Evolutionary conservation across 2,329 filamentous ascomycete genomes (phyloP), one percentile per base, ranked within the genome.

Genomic region (Scleromitrula shiraiana): DNA sequence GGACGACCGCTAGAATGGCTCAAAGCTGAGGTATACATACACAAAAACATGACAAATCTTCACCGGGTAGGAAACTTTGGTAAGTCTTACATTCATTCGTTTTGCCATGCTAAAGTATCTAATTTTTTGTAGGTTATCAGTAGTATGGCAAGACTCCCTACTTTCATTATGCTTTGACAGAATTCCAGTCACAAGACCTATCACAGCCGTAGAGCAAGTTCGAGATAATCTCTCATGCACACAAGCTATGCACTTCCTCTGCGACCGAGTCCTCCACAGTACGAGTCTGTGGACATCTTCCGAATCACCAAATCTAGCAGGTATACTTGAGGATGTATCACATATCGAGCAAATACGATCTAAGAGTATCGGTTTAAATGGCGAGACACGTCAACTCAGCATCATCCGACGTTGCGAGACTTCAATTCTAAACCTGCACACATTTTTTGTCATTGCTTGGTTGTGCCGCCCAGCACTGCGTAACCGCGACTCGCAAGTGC

Each of bases 1-100:
- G 78, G 0, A 70, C 82, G 39, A 80, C 78, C 0, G 79, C 76
- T 49, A 74, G 78, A n/a, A 68, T 82, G 10, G 78, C 78, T 0
- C 77, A 82, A 56, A 81, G 77, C 0, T 67, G 82, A 1, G 78
- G 78, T 6, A 66, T 82, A 14, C 78, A 82, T 57, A 19, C 41
- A 10, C 33, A 41, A 24, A 40, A 38, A 15, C 14, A 26, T n/a
- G 23, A 38, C 22, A 24, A 12, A 9, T 30, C 42, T 9, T 48
- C 46, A 30, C 19, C 50, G 44, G 33, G 35, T 20, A 44, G 27
- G 24, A 46, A 39, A n/a, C 19, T 53, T 19, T 53, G 51, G 51
- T 53, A 38, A 10, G 44, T 36, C 38, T 20, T 12, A 32, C 27
- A 37, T 14, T 22, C 5, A 5, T 12, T 22, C 12, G 17, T 22